A percentile compares a stretch with the other conserved stretches of the same genome.
Evolutionary conservation across 345 rosid genomes (phyloP).

Genomic region (Erucastrum elatum): DNA sequence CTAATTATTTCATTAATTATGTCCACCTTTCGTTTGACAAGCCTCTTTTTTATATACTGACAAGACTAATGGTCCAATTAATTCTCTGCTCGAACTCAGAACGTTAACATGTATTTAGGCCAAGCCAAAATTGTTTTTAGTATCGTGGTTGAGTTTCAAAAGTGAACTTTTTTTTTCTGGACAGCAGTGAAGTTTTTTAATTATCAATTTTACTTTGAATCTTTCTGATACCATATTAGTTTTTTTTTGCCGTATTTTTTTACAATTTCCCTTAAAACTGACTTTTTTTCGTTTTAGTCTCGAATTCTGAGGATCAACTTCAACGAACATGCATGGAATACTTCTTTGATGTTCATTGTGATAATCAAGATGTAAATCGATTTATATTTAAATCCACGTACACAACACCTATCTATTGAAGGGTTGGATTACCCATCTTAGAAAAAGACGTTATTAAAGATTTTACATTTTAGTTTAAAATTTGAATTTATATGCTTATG

Average conservation of each 20-base stretch:
- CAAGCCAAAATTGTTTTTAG: neutral
- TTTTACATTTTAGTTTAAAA: neutral
- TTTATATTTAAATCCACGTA: neutral
- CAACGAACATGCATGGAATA: neutral
- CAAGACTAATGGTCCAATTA: too few relatives aligned
- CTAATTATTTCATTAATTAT: constrained; percentile 1
- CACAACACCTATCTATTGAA: neutral
- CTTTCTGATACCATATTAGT: neutral
- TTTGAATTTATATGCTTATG: constrained; percentile 8
- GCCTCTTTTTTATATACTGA: too few relatives aligned
- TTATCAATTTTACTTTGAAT: neutral
- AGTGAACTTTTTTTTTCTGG: too few relatives aligned
- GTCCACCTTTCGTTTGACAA: constrained; percentile 18
- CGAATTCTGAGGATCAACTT: too few relatives aligned
- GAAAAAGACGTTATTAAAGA: neutral
- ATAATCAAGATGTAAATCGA: neutral
- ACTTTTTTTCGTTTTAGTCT: too few relatives aligned
- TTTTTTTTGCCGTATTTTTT: neutral
- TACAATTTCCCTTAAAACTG: too few relatives aligned
- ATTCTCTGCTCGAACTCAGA: neutral
- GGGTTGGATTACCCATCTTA: constrained; percentile 23
- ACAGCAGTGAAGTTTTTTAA: too few relatives aligned
- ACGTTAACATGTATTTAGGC: neutral
- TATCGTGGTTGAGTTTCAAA: neutral
- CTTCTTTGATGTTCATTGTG: neutral